Evolutionary conservation across 1,139 yeast genomes (phyloP), one percentile per base, ranked within the genome.

Genomic region (Pichia sp.): DNA sequence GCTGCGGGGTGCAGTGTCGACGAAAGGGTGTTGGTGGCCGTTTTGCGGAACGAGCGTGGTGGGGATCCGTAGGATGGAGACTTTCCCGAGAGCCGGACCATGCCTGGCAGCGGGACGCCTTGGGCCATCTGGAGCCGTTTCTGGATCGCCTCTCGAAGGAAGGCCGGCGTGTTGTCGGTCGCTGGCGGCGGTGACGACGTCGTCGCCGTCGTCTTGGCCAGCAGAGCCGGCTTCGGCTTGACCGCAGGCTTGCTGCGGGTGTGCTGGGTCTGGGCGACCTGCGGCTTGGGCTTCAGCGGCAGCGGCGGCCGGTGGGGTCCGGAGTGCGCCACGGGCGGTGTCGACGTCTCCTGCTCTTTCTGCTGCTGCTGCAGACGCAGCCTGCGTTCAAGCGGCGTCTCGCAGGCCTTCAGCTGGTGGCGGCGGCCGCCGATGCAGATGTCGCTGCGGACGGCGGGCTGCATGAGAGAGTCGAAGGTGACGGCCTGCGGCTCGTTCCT

Each of bases 401-500:
- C 45, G 6, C n/a, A 38, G n/a, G 45, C 10, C 43, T 40, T 31
- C 6, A 41, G 8, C 26, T 23, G 26, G 23, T 29, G 32, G 26
- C 11, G 10, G 8, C 29, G 42, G 8, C 23, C 29, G 10, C 48
- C 29, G 8, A 45, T 5, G 8, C 31, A 30, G 2, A 52, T 47
- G 29, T 57, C 61, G 4, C 40, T 45, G 29, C 61, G 53, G 2
- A 8, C 15, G 7, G 38, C 29, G 2, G 57, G 53, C 38, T 58
- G 59, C 56, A 62, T 54, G 5, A 63, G 50, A 40, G 63, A 65
- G 11, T 63, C 66, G 15, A 52, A 61, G 40, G 48, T 59, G 19
- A 67, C 57, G 5, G 63, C 59, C 42, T 58, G 49, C 1, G 69
- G 68, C 41, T 55, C 66, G 8, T 61, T 53, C 5, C 45, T 16